Base-by-base conservation (phyloP, 768 basidiomycete species). In the Trametes punicea region DNA sequence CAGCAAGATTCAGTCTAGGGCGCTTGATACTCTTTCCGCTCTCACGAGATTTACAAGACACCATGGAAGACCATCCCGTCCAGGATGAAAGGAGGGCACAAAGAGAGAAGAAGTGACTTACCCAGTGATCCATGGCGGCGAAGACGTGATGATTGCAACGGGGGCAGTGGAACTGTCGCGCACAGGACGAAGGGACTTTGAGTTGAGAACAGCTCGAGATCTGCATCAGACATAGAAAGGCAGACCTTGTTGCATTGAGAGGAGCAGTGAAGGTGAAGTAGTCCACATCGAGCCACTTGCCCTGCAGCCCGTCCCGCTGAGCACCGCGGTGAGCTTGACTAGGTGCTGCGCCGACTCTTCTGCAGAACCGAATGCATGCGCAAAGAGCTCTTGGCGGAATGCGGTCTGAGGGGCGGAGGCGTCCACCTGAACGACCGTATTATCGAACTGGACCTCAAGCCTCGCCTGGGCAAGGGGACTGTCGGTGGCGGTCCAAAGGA, bases 211-310 rank as follows among this genome's bases (percentile, higher is more conserved):
- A 21, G 30, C 16, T 30, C 8, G 38, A 51, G 27, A 51, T 31
- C 39, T 39, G 20, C 34, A 55, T 46, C 45, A 46, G 11, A 46
- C 36, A 38, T 20, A 8, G 53, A 54, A 31, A 13, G 48, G 47
- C 38, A 38, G 15, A 33, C 30, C 39, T 53, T 42, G n/a, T n/a
- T n/a, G 56, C 60, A 57, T 56, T 33, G 36, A 18, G 20, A 3
- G 48, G 54, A 20, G 52, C 16, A 0, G 63, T 50, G 44, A 67
- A 55, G 4, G 64, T 66, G 41, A 70, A 55, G 55, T 62, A 70
- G 56, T 70, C 69, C 13, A 70, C 21, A 52, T 70, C 69, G n/a
- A 70, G 51, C 66, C 66, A 70, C 26, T 34, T 42, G 10, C 58
- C 59, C 20, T 47, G 27, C 6, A 44, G 27, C 10, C 48, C 52